A percentile compares a stretch with the other conserved stretches of the same genome.
Evolutionary conservation across 108 stramenopile species (phyloP).

Genomic region (Skeletonema menzelii): DNA sequence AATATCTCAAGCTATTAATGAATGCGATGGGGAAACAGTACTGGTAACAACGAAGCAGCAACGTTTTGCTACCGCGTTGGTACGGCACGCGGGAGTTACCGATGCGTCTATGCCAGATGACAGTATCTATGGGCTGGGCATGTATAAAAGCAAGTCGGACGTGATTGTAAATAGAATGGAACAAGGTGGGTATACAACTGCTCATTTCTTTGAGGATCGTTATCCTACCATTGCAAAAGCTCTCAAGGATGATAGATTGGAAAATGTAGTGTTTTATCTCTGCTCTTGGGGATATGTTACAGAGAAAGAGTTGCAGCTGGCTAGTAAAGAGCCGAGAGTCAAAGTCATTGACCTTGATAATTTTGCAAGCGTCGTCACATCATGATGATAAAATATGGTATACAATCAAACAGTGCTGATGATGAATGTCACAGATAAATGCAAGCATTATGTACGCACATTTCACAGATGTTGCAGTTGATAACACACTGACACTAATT

Average conservation of each 20-base stretch:
- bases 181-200: conserved; percentile 2
- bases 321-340: conserved; percentile 25
- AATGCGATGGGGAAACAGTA: conserved; percentile 29
- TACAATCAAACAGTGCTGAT: too few relatives aligned
- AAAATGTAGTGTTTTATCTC: conserved; percentile 30
- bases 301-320: conserved; percentile 25
- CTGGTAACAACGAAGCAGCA: conserved; percentile 46
- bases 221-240: conserved; percentile 43
- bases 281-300: conserved; percentile 49
- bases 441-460: too few relatives aligned
- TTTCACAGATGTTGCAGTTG: too few relatives aligned
- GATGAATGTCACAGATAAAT: too few relatives aligned
- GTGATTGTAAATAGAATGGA: conserved; percentile 38
- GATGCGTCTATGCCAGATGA: conserved; percentile 32
- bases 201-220: conserved; percentile 45
- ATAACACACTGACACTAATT: too few relatives aligned
- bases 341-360: conserved; percentile 26
- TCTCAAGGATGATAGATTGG: conserved; percentile 36
- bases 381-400: conserved; percentile 1
- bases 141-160: conserved; percentile 44
- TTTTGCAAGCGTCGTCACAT: conserved; percentile 25
- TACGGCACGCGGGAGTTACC: conserved; percentile 33
- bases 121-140: conserved; percentile 38
- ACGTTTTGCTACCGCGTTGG: conserved; percentile 40
- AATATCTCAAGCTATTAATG: conserved; percentile 22